Base-by-base conservation (phyloP, 371 early-diverging fungal species). In the Mucor irregularis region DNA sequence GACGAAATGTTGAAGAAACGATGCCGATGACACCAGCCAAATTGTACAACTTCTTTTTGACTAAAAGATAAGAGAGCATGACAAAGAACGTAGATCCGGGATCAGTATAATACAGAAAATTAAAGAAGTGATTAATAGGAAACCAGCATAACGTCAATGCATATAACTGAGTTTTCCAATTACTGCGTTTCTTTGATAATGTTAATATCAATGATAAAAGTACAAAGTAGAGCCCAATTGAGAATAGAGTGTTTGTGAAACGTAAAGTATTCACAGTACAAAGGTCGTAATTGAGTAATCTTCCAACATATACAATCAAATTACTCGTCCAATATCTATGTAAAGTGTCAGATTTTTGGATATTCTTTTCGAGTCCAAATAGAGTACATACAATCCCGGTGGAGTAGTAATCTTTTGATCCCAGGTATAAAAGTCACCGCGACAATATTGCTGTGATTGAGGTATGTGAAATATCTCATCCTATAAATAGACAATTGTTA, bases 361-460 rank as follows among this genome's bases (percentile, higher is more conserved):
- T 7, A 4, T 19, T 19, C 4, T 13, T n/a, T 35, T 35, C 14
- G 35, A 35, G 13, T 5, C 5, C 19, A 17, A 19, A 4, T 10
- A 61, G n/a, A 53, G 26, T 26, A 73, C 69, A 59, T 92, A 97
- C 87, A 97, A 80, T 13, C 97, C 97, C 17, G 98, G 97, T 29
- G 97, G 98, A 21, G 98, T 98, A 5, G 98, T 98, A 28, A 98
- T 67, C 70, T 95, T 98, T 24, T 89, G 89, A 67, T 98, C 93
- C 90, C 95, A 96, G 8, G 62, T 64, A 42, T 46, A 53, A 58
- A 80, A 97, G 49, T 83, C 68, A 13, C 88, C 90, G 2, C 56
- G 45, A 59, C 95, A 95, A 71, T 94, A 98, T 5, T 68, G 78
- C 61, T 92, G 92, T 10, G 95, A 94, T 69, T 97, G 96, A 17